These are phyloP conservation scores for Colletotrichum cuscutae DNA, from an alignment of 2,329 filamentous ascomycete species.

Conservation along the genomic window DNA sequence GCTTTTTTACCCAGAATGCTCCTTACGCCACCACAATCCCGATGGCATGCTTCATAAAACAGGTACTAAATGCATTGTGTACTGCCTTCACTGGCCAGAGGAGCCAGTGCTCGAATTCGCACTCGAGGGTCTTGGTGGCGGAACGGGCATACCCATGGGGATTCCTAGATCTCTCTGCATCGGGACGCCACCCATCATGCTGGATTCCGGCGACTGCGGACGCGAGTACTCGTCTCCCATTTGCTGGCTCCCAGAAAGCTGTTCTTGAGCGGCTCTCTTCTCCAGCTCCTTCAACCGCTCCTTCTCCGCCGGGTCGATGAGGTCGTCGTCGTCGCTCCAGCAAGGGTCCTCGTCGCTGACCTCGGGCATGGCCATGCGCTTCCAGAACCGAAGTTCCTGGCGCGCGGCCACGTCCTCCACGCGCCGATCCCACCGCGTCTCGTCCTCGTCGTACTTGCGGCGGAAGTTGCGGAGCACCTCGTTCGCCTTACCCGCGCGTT, in stretches of 20 bases:
- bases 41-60: background rate
- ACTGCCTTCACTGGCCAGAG: conserved; percentile 51
- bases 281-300: conserved; percentile 62
- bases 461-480: conserved; percentile 67
- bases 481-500: conserved; percentile 68
- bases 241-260: conserved; percentile 47
- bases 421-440: conserved; percentile 61
- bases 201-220: conserved; percentile 38
- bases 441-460: conserved; percentile 65
- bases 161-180: conserved; percentile 51
- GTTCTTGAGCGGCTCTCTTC: conserved; percentile 53
- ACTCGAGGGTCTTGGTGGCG: conserved; percentile 52
- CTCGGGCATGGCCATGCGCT: conserved; percentile 72
- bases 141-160: conserved; percentile 43
- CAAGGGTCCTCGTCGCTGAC: conserved; percentile 68
- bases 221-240: conserved; percentile 46
- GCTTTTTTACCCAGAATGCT: background rate
- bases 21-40: background rate
- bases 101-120: conserved; percentile 56
- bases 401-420: conserved; percentile 63
- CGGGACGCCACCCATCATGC: conserved; percentile 52
- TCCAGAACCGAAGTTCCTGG: conserved; percentile 74
- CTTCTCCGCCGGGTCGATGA: conserved; percentile 71
- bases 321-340: conserved; percentile 74
- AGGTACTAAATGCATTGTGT: background rate